phyloP scores from a whole-genome alignment of 345 rosid genomes.

The Diplotaxis tenuifolia region DNA sequence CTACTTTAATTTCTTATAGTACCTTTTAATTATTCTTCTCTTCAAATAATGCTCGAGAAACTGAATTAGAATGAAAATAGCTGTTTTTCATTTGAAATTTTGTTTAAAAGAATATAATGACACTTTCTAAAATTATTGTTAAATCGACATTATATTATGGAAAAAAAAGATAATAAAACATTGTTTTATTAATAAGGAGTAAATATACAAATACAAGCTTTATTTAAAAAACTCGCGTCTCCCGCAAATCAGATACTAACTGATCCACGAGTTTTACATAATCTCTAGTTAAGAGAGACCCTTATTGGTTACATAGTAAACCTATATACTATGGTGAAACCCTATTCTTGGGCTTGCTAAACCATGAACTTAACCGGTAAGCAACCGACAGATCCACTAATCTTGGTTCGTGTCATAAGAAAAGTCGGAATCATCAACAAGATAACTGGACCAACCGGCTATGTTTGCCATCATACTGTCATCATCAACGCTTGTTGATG shows the following conservation, averaged over 20 bases:
- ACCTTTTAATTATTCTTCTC: no score
- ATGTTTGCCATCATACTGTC: slow-evolving; percentile 6
- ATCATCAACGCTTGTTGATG: slow-evolving; percentile 35
- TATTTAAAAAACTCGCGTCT: not conserved
- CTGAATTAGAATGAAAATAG: no score
- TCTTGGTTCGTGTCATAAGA: slow-evolving; percentile 3
- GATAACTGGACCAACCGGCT: slow-evolving; percentile 28
- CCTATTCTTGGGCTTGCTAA: not conserved
- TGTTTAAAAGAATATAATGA: no score
- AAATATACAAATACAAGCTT: slow-evolving; percentile 3
- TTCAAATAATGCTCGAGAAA: no score
- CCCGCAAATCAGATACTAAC: slow-evolving; percentile 2
- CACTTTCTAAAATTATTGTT: not conserved
- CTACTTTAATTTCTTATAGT: no score
- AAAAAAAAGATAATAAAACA: not conserved
- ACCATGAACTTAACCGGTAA: slow-evolving; percentile 10
- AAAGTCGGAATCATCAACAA: slow-evolving; percentile 24
- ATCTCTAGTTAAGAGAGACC: slow-evolving; percentile 21
- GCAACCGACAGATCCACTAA: slow-evolving; percentile 3
- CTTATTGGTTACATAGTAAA: slow-evolving; percentile 14
- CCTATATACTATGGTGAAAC: not conserved
- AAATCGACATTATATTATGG: no score
- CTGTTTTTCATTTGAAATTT: no score
- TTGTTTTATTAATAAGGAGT: not conserved
- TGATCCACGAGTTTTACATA: slow-evolving; percentile 9